Conservation (phyloP, 768 basidiomycete species). For the Rhodotorula kratochvilovae region DNA sequence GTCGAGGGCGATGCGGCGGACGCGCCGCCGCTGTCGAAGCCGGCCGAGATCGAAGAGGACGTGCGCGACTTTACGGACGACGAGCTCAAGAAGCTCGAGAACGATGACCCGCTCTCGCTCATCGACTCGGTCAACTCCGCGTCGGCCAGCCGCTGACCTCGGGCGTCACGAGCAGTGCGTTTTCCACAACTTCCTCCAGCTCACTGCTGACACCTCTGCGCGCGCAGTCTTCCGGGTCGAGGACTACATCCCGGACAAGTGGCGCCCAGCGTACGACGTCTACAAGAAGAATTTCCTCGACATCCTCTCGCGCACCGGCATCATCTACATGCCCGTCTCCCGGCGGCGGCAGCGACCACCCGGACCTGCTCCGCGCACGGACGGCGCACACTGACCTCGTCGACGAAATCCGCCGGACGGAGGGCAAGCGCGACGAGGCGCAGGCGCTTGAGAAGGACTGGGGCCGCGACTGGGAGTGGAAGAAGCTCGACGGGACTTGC, state of each 20-base stretch:
- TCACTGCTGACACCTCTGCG: neutral
- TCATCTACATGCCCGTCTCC: conserved; percentile 49
- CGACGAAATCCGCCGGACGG: conserved; percentile 55
- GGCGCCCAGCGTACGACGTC: conserved; percentile 68
- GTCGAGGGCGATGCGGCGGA: conserved; percentile 16
- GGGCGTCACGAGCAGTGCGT: conserved; percentile 25
- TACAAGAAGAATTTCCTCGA: conserved; percentile 60
- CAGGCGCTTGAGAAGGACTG: conserved; percentile 61
- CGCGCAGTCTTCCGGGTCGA: conserved; percentile 68
- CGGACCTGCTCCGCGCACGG: conserved; percentile 47
- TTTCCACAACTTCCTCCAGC: neutral
- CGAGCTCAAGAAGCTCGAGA: conserved; percentile 53
- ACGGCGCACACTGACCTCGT: conserved; percentile 57
- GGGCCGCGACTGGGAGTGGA: conserved; percentile 74
- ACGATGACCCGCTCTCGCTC: conserved; percentile 44
- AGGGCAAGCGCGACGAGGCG: conserved; percentile 8
- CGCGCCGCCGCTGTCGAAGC: neutral
- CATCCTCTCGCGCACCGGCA: conserved; percentile 62
- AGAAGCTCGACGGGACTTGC: conserved; percentile 81
- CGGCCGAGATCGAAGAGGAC: neutral
- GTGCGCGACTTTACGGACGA: conserved; percentile 47
- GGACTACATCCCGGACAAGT: conserved; percentile 76
- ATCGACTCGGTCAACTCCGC: conserved; percentile 38
- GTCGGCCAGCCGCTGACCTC: conserved; percentile 8
- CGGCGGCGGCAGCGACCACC: conserved; percentile 16